phyloP scores from a whole-genome alignment of 2,329 filamentous ascomycete species.

The Xylaria sp. region DNA sequence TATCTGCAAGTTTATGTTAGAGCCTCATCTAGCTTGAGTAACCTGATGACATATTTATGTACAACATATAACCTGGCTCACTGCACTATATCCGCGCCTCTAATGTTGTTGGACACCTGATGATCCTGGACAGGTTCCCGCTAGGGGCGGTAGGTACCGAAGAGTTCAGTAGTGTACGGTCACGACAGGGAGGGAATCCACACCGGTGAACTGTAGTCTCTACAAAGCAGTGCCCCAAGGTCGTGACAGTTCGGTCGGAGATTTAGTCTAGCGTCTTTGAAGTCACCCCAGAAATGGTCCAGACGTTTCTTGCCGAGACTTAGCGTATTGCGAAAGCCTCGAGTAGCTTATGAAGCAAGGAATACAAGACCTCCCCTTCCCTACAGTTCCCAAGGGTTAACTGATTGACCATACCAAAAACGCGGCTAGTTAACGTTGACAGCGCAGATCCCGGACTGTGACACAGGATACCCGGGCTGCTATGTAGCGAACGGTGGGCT shows the following conservation, averaged over 20 bases:
- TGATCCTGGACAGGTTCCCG: constrained; percentile 13
- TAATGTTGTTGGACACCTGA: background rate
- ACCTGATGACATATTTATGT: constrained; percentile 6
- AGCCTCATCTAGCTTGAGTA: background rate
- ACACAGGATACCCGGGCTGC: constrained; percentile 2
- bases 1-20: background rate
- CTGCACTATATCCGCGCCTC: constrained; percentile 11
- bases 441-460: constrained; percentile 24
- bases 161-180: constrained; percentile 12
- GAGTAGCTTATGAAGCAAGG: constrained; percentile 18
- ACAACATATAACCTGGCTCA: background rate
- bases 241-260: constrained; percentile 19
- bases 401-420: constrained; percentile 26
- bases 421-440: constrained; percentile 26
- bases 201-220: constrained; percentile 31
- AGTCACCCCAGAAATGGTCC: constrained; percentile 8
- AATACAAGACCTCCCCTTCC: constrained; percentile 25
- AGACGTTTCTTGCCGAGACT: constrained; percentile 21
- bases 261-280: constrained; percentile 18
- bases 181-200: constrained; percentile 26
- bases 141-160: constrained; percentile 31
- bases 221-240: constrained; percentile 19
- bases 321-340: background rate
- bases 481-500: constrained; percentile 13
- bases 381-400: constrained; percentile 9